phyloP scores from a whole-genome alignment of 1,139 yeast genomes.

The Candida smagusa region DNA sequence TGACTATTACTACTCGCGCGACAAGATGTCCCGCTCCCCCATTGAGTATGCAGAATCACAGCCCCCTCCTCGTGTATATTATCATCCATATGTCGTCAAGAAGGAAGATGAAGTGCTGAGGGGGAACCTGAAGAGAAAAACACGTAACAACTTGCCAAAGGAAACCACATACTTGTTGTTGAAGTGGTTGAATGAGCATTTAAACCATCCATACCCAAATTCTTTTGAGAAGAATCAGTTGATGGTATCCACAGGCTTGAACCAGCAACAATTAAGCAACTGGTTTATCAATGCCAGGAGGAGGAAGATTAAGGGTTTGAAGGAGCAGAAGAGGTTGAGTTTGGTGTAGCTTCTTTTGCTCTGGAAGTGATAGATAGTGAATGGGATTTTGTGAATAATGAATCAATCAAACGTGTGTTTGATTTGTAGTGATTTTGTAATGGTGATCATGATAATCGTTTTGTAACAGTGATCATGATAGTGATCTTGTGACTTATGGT shows the following conservation, averaged over 20 bases:
- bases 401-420: no score
- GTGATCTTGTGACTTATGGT: no score
- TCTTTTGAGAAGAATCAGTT: constrained; percentile 82
- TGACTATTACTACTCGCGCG: constrained; percentile 1
- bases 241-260: constrained; percentile 79
- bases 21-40: constrained; percentile 5
- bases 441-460: no score
- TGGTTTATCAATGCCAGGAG: constrained; percentile 98
- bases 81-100: constrained; percentile 4
- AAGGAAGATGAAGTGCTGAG: constrained; percentile 5
- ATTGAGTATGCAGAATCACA: constrained; percentile 12
- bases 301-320: constrained; percentile 59
- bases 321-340: constrained; percentile 35
- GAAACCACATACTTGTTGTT: constrained; percentile 80
- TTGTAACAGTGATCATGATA: no score
- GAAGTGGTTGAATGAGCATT: constrained; percentile 79
- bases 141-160: constrained; percentile 82
- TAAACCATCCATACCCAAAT: constrained; percentile 92
- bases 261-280: constrained; percentile 86
- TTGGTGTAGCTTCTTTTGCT: constrained; percentile 9
- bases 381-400: no score
- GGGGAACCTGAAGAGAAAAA: constrained; percentile 28
- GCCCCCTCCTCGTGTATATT: constrained; percentile 11
- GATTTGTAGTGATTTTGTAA: no score
- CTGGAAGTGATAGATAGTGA: no score